Conservation (phyloP, 2,329 filamentous ascomycete genomes). For the Colletotrichum orchidophilum region DNA sequence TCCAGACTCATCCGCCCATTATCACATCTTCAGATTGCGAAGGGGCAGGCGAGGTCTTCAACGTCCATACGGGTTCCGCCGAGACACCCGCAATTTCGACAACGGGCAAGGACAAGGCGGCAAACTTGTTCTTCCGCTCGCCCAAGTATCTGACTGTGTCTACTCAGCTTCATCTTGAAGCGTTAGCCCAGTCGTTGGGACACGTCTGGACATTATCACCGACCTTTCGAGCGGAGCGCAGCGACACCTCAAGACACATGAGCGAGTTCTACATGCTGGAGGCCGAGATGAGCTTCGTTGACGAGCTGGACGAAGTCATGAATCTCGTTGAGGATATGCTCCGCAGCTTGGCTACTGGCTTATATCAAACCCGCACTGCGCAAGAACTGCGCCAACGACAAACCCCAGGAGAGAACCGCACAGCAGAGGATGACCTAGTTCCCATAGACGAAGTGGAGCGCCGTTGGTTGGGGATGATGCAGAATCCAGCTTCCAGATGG, state of each 20-base stretch:
- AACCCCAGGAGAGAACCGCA: constrained; percentile 32
- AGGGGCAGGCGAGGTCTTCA: constrained; percentile 94
- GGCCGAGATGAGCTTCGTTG: constrained; percentile 84
- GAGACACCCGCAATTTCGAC: constrained; percentile 40
- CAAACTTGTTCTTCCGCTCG: constrained; percentile 77
- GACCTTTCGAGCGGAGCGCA: constrained; percentile 92
- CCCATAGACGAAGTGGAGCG: constrained; percentile 63
- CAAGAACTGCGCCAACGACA: constrained; percentile 50
- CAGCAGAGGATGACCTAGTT: constrained; percentile 48
- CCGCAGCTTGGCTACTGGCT: constrained; percentile 55
- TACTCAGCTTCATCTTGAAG: constrained; percentile 92
- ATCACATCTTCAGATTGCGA: constrained; percentile 98
- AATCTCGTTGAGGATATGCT: constrained; percentile 83
- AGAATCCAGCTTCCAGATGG: constrained; percentile 63
- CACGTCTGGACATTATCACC: constrained; percentile 95
- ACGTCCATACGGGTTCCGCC: constrained; percentile 60
- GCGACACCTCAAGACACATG: constrained; percentile 91
- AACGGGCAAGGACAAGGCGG: constrained; percentile 46
- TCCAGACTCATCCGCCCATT: constrained; percentile 90
- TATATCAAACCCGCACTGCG: constrained; percentile 53
- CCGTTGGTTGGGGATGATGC: constrained; percentile 77
- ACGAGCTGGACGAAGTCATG: constrained; percentile 77
- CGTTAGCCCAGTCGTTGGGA: constrained; percentile 85
- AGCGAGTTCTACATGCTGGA: constrained; percentile 99
- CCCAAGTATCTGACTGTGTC: constrained; percentile 98